Conservation (phyloP, 78 protist species). For the Emiliania huxleyi region DNA sequence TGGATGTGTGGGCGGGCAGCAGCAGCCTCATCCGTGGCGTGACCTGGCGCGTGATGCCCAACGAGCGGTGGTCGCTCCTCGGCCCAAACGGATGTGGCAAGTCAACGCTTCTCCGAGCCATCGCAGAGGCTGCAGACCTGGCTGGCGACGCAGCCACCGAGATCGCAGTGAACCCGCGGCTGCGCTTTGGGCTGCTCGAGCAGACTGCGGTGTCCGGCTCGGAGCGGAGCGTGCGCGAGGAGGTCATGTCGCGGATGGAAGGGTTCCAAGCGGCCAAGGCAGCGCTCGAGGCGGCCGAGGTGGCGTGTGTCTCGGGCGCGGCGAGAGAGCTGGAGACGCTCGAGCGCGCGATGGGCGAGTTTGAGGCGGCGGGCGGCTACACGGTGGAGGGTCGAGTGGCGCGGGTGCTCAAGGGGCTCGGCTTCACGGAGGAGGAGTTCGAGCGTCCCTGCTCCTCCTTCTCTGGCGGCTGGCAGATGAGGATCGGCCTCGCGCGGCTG, state of each 20-base stretch:
- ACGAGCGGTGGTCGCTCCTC: not conserved
- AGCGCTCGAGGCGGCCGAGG: not conserved
- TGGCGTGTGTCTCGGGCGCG: not conserved
- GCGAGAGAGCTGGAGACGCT: not conserved
- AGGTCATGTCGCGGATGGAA: not conserved
- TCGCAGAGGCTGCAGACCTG: not conserved
- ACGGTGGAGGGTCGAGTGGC: not conserved
- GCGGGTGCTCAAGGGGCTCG: slow-evolving; percentile 27
- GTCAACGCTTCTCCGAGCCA: not conserved
- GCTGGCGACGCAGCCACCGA: not conserved
- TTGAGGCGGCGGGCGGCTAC: not conserved
- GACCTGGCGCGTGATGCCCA: not conserved
- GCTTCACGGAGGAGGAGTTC: slow-evolving; percentile 4
- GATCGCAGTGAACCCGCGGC: not conserved
- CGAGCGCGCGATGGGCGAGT: not conserved
- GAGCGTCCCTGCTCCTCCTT: not conserved
- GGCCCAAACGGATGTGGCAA: not conserved
- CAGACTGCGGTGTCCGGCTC: not conserved
- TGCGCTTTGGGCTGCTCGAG: not conserved
- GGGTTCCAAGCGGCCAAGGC: not conserved
- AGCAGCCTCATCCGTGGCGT: not conserved
- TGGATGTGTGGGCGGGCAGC: not conserved
- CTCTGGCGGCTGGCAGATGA: not conserved
- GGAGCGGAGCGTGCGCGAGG: not conserved
- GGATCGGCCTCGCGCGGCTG: not conserved